Conservation (phyloP, 1,139 yeast genomes). For the Candida neerlandica region DNA sequence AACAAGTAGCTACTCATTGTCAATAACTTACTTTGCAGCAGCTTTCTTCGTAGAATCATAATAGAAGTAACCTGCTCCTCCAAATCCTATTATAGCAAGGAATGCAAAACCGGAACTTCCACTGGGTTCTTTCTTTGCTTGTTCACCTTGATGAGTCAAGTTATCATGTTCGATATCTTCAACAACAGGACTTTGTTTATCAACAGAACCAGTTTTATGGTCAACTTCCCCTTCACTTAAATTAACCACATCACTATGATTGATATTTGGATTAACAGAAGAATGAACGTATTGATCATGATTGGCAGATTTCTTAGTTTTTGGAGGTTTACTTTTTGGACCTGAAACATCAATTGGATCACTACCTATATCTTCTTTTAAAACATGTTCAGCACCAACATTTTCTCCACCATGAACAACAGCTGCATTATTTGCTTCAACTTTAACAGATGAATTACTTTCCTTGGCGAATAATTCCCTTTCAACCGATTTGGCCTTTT, state of each 20-base stretch:
- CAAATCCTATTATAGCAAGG: conserved; percentile 27
- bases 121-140: conserved; percentile 4
- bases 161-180: conserved; percentile 47
- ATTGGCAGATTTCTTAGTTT: conserved; percentile 36
- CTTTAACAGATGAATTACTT: conserved; percentile 41
- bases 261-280: conserved; percentile 47
- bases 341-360: conserved; percentile 27
- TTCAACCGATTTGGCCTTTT: conserved; percentile 44
- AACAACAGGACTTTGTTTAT: conserved; percentile 31
- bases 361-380: conserved; percentile 40
- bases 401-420: conserved; percentile 50
- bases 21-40: neutral
- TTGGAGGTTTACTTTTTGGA: conserved; percentile 17
- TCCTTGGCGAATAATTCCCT: conserved; percentile 43
- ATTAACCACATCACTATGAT: conserved; percentile 39
- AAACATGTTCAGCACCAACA: conserved; percentile 43
- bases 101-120: conserved; percentile 11
- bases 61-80: conserved; percentile 26
- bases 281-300: conserved; percentile 46
- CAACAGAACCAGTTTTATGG: conserved; percentile 37
- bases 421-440: conserved; percentile 45
- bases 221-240: conserved; percentile 42
- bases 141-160: conserved; percentile 18
- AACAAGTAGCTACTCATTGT: neutral
- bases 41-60: conserved; percentile 8